A percentile compares a stretch with the other conserved stretches of the same genome.
Evolutionary conservation across 495 filamentous ascomycete genomes (phyloP).

Genomic region (Penicillium taxi): DNA sequence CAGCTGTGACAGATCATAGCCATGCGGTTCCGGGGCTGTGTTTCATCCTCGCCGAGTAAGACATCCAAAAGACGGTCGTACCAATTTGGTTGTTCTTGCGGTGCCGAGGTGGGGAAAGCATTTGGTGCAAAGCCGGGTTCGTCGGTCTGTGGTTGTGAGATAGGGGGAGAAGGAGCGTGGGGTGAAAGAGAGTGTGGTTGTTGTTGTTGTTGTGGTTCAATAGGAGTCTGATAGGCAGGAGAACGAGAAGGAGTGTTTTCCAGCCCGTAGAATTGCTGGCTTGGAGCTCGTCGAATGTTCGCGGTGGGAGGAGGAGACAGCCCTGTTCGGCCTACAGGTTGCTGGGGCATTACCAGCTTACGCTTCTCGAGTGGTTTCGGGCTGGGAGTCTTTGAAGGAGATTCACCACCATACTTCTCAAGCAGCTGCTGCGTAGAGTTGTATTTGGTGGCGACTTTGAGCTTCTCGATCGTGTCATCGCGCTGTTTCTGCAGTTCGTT

Average conservation of each 20-base stretch:
- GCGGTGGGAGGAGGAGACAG: conserved; percentile 75
- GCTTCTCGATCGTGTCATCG: conserved; percentile 79
- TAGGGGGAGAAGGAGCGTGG: conserved; percentile 10
- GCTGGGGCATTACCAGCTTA: conserved; percentile 13
- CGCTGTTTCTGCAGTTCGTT: conserved; percentile 69
- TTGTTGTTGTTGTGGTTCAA: background rate
- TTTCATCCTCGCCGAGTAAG: conserved; percentile 91
- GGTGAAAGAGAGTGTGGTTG: conserved; percentile 14
- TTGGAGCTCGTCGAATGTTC: conserved; percentile 53
- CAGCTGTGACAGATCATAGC: conserved; percentile 80
- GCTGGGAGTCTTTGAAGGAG: conserved; percentile 38
- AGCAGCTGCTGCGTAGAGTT: conserved; percentile 88
- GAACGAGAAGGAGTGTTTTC: conserved; percentile 13
- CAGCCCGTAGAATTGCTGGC: conserved; percentile 11
- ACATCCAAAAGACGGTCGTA: conserved; percentile 91
- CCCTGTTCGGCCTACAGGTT: conserved; percentile 42
- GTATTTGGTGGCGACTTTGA: conserved; percentile 91
- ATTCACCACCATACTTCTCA: conserved; percentile 79
- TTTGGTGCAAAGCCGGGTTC: conserved; percentile 54
- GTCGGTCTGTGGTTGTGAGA: conserved; percentile 15
- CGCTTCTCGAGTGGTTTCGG: conserved; percentile 25
- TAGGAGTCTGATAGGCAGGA: conserved; percentile 15
- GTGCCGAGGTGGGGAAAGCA: conserved; percentile 42
- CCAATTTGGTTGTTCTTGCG: conserved; percentile 59
- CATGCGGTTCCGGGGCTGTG: conserved; percentile 79